Evolutionary conservation across 257 asterid species (phyloP).

Genomic region (Nicotiana benthamiana): DNA sequence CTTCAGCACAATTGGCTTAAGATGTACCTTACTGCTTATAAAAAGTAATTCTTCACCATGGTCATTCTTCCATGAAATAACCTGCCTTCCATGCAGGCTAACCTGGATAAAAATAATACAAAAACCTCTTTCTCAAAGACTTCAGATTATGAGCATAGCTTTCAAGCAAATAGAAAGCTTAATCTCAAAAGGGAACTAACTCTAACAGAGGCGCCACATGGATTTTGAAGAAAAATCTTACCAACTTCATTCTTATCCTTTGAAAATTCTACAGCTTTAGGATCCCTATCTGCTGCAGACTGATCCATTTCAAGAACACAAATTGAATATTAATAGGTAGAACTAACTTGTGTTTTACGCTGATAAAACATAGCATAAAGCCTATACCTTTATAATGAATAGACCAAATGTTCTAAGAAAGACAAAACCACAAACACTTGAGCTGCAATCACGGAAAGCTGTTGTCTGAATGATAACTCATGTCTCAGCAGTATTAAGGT

Average conservation of each 20-base stretch:
- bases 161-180: background rate
- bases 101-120: conserved; percentile 32
- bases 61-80: conserved; percentile 80
- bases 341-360: conserved; percentile 8
- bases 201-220: conserved; percentile 62
- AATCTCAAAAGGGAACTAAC: conserved; percentile 34
- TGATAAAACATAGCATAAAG: conserved; percentile 1
- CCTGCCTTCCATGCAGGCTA: conserved; percentile 90
- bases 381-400: background rate
- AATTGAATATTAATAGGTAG: conserved; percentile 19
- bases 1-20: background rate
- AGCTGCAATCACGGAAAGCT: conserved; percentile 10
- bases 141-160: background rate
- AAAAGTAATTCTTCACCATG: conserved; percentile 63
- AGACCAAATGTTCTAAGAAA: background rate
- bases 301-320: conserved; percentile 48
- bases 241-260: conserved; percentile 41
- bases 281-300: conserved; percentile 28
- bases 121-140: background rate
- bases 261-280: too few species aligned
- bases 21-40: conserved; percentile 60
- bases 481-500: too few species aligned
- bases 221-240: conserved; percentile 54
- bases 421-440: conserved; percentile 1
- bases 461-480: conserved; percentile 12